Evolutionary conservation across 73 alveolate species (phyloP), one percentile per base, ranked within the genome.

Genomic region (Paramecium octaurelia): DNA sequence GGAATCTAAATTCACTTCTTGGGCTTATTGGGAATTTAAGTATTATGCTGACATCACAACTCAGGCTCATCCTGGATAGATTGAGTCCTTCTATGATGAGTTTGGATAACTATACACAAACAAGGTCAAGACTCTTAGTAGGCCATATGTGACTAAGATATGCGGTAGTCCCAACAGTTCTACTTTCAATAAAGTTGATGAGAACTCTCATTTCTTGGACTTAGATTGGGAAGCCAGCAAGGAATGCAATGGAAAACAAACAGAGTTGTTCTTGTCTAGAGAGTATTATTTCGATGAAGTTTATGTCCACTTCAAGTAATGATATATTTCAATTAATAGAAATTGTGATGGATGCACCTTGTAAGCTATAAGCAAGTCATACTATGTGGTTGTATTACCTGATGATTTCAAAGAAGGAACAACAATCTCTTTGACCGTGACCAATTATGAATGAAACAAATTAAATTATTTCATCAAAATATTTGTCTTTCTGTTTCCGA

Each of bases 1-100:
- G 58, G 97, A 93, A 85, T 84, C 83, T 1, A 93, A 91, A 85
- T 87, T 93, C 50, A 91, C 93, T 43, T 90, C 96, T 29, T 95
- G 98, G 98, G 96, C 95, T 58, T 95, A 95, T 92, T 95, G 98
- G 98, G 93, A 95, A 83, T 95, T 92, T 75, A 95, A 95, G 60
- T 95, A 95, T 29, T 95, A 86, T 86, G 97, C 97, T 54, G 98
- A 95, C 77, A 92, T 93, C 48, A 95, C 98, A 8, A 95, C 98
- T 18, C 87, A 94, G 11, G 98, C 98, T 38, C 84, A 83, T 48
- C 94, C 94, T 44, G 98, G 94, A 23, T 59, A 92, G 2, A 90
- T 90, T 57, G 98, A 95, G 92, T 95, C 96, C 34, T 93, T 95
- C 57, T 95, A 86, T 92, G 93, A 93, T 60, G 93, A 90, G 8